Evolutionary conservation across 768 basidiomycete species (phyloP).

Genomic region (Kwoniella europaea): DNA sequence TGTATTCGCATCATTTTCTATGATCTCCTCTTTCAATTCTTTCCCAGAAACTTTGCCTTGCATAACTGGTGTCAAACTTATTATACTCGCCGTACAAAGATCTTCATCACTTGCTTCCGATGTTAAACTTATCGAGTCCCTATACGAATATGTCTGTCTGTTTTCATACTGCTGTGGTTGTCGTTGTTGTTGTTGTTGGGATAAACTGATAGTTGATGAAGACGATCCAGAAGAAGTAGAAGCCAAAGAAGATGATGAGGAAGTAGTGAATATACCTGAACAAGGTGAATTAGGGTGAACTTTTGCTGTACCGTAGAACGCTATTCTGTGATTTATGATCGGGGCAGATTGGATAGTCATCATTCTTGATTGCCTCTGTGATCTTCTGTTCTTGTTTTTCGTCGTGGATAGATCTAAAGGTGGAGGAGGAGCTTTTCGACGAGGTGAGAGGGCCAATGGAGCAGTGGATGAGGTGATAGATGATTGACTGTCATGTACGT

Average conservation of each 20-base stretch:
- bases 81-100: constrained; percentile 47
- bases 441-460: constrained; percentile 43
- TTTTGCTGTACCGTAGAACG: constrained; percentile 47
- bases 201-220: constrained; percentile 18
- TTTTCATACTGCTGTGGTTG: neutral
- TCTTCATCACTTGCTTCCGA: constrained; percentile 53
- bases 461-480: constrained; percentile 29
- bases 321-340: constrained; percentile 43
- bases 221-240: constrained; percentile 17
- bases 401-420: constrained; percentile 33
- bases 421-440: constrained; percentile 22
- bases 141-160: neutral
- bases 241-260: constrained; percentile 14
- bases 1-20: neutral
- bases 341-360: constrained; percentile 26
- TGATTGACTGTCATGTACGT: constrained; percentile 9
- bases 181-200: constrained; percentile 3
- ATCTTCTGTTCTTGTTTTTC: constrained; percentile 2
- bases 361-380: neutral
- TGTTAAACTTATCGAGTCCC: constrained; percentile 37
- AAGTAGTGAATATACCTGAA: constrained; percentile 38
- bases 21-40: constrained; percentile 27
- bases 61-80: constrained; percentile 36
- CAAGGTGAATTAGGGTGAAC: constrained; percentile 42
- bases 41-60: constrained; percentile 24